Conservation (phyloP, 176 grass and related monocot species). For the Avena atlantica region DNA sequence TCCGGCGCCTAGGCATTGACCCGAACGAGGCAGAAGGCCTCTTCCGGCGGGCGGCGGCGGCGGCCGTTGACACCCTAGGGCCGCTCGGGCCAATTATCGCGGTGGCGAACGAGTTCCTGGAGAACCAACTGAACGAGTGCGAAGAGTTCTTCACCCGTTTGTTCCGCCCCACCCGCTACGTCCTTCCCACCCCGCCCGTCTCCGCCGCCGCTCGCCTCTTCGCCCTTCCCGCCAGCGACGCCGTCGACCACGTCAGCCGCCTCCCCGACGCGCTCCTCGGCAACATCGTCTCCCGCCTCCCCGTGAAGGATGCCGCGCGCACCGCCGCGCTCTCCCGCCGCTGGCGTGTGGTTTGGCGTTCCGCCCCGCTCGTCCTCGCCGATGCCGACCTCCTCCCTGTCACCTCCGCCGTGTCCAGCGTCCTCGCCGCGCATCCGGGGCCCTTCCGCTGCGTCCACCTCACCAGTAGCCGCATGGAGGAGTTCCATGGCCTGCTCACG, state of each 20-base stretch:
- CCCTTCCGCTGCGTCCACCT: slow-evolving; percentile 6
- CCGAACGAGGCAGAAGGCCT: neutral
- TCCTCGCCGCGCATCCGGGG: neutral
- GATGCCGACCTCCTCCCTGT: neutral
- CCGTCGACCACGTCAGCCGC: neutral
- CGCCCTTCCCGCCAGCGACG: neutral
- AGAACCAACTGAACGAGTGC: neutral
- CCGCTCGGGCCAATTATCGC: neutral
- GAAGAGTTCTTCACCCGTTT: neutral
- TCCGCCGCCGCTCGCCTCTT: neutral
- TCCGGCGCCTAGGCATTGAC: neutral
- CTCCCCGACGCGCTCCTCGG: neutral
- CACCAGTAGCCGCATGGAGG: neutral
- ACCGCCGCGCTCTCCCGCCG: neutral
- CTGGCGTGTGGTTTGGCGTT: neutral
- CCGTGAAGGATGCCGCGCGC: neutral
- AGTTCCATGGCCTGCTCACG: neutral
- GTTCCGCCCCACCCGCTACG: neutral
- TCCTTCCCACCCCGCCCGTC: neutral
- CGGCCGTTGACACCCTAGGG: neutral
- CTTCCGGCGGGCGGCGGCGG: neutral
- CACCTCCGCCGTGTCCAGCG: neutral
- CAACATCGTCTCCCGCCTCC: neutral
- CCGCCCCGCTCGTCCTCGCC: neutral
- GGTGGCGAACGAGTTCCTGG: neutral